A percentile compares a stretch with the other conserved stretches of the same genome.
Evolutionary conservation across 2,329 filamentous ascomycete genomes (phyloP).

Genomic region (Botrytis pseudocinerea): DNA sequence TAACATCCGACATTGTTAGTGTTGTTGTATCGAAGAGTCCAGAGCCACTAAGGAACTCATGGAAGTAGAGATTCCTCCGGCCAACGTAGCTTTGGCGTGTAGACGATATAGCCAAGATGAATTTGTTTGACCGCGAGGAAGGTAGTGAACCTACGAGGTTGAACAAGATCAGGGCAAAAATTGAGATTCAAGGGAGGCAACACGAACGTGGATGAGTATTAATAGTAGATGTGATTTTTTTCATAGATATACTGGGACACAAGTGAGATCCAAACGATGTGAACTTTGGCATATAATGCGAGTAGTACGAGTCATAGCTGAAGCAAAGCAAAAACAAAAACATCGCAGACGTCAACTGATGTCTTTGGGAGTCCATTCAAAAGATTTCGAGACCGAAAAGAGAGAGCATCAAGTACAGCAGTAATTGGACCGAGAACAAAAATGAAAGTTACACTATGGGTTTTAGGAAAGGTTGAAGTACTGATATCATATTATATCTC

Average conservation of each 20-base stretch:
- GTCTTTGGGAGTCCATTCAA: fast-evolving
- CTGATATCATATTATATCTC: background rate
- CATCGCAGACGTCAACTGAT: background rate
- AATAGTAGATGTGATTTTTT: background rate
- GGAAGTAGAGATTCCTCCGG: background rate
- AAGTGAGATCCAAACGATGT: background rate
- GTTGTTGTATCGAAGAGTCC: background rate
- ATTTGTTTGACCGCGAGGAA: background rate
- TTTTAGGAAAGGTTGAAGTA: background rate
- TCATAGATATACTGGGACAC: too few relatives aligned
- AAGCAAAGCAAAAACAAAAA: background rate
- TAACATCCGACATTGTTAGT: background rate
- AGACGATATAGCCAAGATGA: background rate
- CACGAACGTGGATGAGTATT: background rate
- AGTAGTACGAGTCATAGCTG: background rate
- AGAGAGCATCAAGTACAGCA: background rate
- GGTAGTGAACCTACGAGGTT: background rate
- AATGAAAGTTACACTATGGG: background rate
- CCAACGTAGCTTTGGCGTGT: background rate
- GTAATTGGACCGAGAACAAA: background rate
- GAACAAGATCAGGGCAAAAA: background rate
- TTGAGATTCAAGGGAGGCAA: background rate
- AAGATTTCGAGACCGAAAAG: background rate
- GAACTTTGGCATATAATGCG: background rate
- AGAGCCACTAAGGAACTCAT: background rate